phyloP scores from a whole-genome alignment of 257 asterid genomes.

The Nicotiana undulata region DNA sequence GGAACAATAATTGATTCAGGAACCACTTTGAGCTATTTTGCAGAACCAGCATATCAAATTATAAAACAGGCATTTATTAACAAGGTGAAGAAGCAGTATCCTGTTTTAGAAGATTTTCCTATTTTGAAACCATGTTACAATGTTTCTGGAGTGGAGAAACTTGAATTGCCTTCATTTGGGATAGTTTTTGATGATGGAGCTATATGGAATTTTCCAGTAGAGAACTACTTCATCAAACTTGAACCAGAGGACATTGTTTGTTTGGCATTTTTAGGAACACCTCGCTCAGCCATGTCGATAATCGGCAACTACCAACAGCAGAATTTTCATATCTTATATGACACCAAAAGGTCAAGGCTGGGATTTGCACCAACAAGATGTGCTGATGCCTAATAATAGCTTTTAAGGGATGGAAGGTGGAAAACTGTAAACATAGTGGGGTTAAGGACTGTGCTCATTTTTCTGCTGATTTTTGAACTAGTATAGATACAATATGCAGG shows the following conservation, averaged over 20 bases:
- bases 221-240: conserved; percentile 68
- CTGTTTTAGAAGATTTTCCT: conserved; percentile 48
- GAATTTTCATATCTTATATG: conserved; percentile 75
- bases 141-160: conserved; percentile 43
- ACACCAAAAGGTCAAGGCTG: conserved; percentile 61
- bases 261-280: conserved; percentile 73
- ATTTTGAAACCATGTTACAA: conserved; percentile 77
- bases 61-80: conserved; percentile 57
- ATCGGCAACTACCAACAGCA: conserved; percentile 94
- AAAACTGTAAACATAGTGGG: neutral
- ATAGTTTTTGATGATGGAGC: conserved; percentile 73
- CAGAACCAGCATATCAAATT: conserved; percentile 61
- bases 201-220: conserved; percentile 73
- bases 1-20: conserved; percentile 92
- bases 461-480: neutral
- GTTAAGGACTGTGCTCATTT: neutral
- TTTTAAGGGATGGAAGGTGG: neutral
- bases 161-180: conserved; percentile 62
- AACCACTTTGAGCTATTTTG: conserved; percentile 71
- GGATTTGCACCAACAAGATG: conserved; percentile 78
- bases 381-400: conserved; percentile 35
- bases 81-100: conserved; percentile 42
- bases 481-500: neutral
- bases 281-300: conserved; percentile 55
- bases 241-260: conserved; percentile 74